Percentiles rank a stretch among this genome's conserved stretches.
Conservation (phyloP, 2,329 filamentous ascomycete genomes). For the Zasmidium angulare region DNA sequence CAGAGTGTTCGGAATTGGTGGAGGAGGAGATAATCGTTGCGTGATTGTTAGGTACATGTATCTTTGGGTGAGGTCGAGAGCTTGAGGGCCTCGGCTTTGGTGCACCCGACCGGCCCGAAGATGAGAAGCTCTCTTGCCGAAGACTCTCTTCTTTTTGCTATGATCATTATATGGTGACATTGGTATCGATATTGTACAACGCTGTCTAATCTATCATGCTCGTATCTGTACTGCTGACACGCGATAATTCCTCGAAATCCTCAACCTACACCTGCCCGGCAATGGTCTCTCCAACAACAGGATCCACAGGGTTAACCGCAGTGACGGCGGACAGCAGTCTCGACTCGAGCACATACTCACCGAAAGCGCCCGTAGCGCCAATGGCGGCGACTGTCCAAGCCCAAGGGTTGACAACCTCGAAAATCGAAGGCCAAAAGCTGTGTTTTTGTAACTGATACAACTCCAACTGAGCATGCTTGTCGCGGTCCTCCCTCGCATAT, state of each 20-base stretch:
- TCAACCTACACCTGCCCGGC: conserved; percentile 8
- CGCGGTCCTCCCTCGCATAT: conserved; percentile 51
- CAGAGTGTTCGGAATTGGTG: background rate
- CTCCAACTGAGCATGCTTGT: conserved; percentile 55
- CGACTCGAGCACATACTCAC: conserved; percentile 11
- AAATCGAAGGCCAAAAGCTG: conserved; percentile 57
- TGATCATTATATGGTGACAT: background rate
- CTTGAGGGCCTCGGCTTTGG: background rate
- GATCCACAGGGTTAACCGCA: conserved; percentile 5
- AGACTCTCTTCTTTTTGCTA: background rate
- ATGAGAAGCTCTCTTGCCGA: background rate
- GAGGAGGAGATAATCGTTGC: background rate
- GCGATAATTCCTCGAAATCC: no score
- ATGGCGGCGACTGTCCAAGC: conserved; percentile 53
- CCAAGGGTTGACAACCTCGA: conserved; percentile 58
- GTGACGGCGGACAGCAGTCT: background rate
- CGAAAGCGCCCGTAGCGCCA: conserved; percentile 48
- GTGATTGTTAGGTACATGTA: background rate
- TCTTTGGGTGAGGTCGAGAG: background rate
- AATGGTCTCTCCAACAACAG: conserved; percentile 10
- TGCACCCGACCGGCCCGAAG: background rate
- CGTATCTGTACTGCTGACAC: no score
- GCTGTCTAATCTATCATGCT: no score
- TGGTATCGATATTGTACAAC: background rate
- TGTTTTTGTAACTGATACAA: conserved; percentile 57